These are phyloP conservation scores for Isatis tinctoria DNA, from an alignment of 345 rosid genomes.

Conservation along the genomic window DNA sequence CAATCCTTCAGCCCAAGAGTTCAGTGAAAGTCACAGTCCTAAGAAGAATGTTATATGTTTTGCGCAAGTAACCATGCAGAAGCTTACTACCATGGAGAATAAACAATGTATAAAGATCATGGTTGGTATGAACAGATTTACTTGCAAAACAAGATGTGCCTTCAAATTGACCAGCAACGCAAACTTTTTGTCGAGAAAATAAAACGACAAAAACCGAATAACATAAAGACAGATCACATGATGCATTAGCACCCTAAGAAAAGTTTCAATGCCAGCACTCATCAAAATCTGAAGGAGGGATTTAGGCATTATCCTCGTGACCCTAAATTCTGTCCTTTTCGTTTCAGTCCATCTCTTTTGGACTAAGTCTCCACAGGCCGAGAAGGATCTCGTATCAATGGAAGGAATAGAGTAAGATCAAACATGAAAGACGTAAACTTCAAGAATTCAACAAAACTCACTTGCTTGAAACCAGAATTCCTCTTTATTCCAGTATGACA, in stretches of 20 bases:
- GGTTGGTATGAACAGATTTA: not conserved
- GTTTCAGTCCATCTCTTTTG: not conserved
- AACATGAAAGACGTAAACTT: constrained; percentile 1
- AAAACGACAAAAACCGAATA: not conserved
- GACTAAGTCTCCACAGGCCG: not conserved
- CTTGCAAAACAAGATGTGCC: constrained; percentile 11
- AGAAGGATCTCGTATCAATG: not conserved
- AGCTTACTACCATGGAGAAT: not conserved
- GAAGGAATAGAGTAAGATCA: not conserved
- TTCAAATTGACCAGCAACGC: not conserved
- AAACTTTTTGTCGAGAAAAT: not conserved
- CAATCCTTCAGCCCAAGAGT: not conserved
- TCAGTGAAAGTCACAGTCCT: not conserved
- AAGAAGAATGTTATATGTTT: not conserved
- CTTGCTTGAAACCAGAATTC: constrained; percentile 11
- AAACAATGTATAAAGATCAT: not conserved
- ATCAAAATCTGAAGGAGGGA: not conserved
- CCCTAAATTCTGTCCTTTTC: not conserved
- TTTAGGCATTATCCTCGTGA: not conserved
- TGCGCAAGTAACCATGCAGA: constrained; percentile 18
- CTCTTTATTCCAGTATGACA: constrained; percentile 21
- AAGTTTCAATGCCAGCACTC: constrained; percentile 7
- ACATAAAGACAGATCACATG: not conserved
- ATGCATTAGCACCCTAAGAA: not conserved
- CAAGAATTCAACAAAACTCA: constrained; percentile 1